These are phyloP conservation scores for Setomelanomma holmii DNA, from an alignment of 2,329 filamentous ascomycete genomes.

Conservation along the genomic window DNA sequence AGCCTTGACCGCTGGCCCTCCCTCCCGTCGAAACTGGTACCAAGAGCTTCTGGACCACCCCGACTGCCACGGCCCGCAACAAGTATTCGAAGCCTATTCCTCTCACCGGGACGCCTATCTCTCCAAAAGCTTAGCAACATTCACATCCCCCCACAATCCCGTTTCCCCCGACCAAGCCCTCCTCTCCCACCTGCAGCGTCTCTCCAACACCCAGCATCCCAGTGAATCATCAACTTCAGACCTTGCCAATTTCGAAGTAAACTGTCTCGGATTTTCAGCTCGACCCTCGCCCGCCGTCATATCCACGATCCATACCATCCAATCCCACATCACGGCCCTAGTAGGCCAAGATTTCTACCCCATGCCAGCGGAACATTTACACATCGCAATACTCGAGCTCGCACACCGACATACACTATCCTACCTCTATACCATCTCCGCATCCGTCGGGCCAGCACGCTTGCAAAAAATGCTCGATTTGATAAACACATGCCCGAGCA, in stretches of 20 bases:
- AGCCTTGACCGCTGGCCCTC: slow-evolving; percentile 9
- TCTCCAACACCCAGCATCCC: too few relatives aligned
- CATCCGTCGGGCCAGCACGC: slow-evolving; percentile 7
- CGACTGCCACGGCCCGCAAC: slow-evolving; percentile 4
- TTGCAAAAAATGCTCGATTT: slow-evolving; percentile 17
- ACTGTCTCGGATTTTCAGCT: slow-evolving; percentile 16
- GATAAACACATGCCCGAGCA: slow-evolving; percentile 2
- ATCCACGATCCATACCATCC: slow-evolving; percentile 3
- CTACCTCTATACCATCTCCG: slow-evolving; percentile 5
- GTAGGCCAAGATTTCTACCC: slow-evolving; percentile 12
- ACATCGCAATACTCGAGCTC: slow-evolving; percentile 20
- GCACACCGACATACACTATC: slow-evolving; percentile 19
- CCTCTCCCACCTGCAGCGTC: slow-evolving; percentile 12
- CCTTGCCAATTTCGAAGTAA: slow-evolving; percentile 8
- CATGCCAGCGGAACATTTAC: slow-evolving; percentile 12
- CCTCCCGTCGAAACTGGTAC: slow-evolving; percentile 19
- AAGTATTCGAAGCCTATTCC: slow-evolving; percentile 13
- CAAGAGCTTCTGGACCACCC: slow-evolving; percentile 17
- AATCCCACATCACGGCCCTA: background rate
- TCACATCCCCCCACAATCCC: slow-evolving; percentile 4
- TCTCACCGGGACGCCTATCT: slow-evolving; percentile 6
- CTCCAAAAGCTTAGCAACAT: slow-evolving; percentile 7
- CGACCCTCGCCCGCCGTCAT: slow-evolving; percentile 9
- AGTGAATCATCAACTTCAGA: slow-evolving; percentile 2
- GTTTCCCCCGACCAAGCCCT: slow-evolving; percentile 15